Base-by-base conservation (phyloP, 768 basidiomycete genomes). In the Lactarius deliciosus region DNA sequence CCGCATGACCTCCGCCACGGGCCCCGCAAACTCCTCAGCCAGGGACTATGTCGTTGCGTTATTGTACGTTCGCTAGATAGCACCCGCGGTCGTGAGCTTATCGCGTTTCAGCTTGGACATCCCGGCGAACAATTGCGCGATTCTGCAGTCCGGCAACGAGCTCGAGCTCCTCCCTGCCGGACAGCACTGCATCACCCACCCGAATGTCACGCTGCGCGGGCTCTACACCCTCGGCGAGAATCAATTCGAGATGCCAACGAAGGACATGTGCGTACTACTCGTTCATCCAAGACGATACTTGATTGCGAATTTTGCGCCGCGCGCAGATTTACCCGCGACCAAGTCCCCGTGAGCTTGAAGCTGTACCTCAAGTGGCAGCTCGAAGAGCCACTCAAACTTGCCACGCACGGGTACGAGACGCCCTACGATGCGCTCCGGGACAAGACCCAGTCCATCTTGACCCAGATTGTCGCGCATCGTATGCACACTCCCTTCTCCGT, bases 381-480 rank as follows among this genome's bases (percentile, higher is more conserved):
- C 36, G 74, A 77, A 34, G 81, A 83, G 61, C 85, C 84, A 30
- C 77, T 86, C 16, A 82, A 82, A 82, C 82, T 94, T 45, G 87
- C 92, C 0, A 89, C 86, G 0, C 92, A 94, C 73, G 92, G 92
- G 25, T 94, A 94, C 74, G 83, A 85, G 65, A 92, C 91, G 0
- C 91, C 92, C 5, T 94, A 90, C 72, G 88, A 91, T 70, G 88
- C 89, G 0, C 81, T 90, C 59, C 73, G 79, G 57, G 92, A 94
- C 76, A 94, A 94, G 79, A 90, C 91, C 0, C 92, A 93, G 76
- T 91, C 89, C 0, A 92, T 94, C 66, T 76, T 94, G 61, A 94
- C 91, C 0, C 92, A 93, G 76, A 92, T 94, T 40, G 89, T 93
- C 22, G 87, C 91, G 6, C 91, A 93, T 74, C 79, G 89, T 76